phyloP scores from a whole-genome alignment of 306 rosid genomes.

The Acacia melanoxylon region DNA sequence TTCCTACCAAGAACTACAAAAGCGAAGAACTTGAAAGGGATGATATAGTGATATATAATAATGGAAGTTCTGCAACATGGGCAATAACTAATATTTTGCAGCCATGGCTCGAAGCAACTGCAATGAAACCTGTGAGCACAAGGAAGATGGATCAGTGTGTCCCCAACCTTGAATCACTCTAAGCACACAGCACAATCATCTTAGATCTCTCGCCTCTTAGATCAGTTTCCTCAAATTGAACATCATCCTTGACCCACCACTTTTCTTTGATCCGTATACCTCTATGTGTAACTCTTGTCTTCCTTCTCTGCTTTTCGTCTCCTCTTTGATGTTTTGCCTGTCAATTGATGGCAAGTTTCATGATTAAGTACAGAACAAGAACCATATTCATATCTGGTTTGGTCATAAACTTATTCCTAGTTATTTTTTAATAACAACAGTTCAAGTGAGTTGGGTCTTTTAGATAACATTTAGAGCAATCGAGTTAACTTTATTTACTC shows the following conservation, averaged over 20 bases:
- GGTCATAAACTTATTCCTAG: neutral
- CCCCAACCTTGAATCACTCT: conserved; percentile 51
- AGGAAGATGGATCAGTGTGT: conserved; percentile 59
- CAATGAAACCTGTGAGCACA: conserved; percentile 84
- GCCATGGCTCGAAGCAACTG: conserved; percentile 79
- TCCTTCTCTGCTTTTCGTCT: conserved; percentile 19
- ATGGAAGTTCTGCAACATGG: conserved; percentile 78
- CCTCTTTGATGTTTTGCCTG: conserved; percentile 35
- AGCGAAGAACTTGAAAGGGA: neutral
- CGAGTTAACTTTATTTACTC: neutral
- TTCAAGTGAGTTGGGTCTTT: neutral
- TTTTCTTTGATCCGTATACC: conserved; percentile 47
- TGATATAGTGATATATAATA: neutral
- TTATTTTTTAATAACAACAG: no score
- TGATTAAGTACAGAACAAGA: neutral
- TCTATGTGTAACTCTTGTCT: conserved; percentile 45
- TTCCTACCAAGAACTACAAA: neutral
- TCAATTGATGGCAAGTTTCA: neutral
- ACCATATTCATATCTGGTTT: neutral
- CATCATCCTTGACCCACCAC: neutral
- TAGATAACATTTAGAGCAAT: neutral
- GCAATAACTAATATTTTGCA: conserved; percentile 62
- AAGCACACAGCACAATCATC: conserved; percentile 72
- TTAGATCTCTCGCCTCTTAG: conserved; percentile 59
- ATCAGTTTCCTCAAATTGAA: conserved; percentile 29